phyloP scores from a whole-genome alignment of 345 rosid genomes.

The Hibiscus mutabilis region DNA sequence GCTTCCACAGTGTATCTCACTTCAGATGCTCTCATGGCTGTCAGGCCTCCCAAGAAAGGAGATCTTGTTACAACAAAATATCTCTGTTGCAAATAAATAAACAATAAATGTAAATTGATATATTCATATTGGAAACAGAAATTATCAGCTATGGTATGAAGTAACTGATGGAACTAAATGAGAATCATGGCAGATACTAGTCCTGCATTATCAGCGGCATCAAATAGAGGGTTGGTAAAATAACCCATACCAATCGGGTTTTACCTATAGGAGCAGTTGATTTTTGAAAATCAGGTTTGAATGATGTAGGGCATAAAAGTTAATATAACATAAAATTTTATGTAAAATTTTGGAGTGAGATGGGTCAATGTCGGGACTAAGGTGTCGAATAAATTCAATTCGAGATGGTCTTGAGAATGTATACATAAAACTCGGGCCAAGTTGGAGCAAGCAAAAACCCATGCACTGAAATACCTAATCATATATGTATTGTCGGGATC shows the following conservation, averaged over 20 bases:
- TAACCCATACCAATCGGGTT: too few relatives aligned
- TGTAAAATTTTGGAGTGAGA: too few relatives aligned
- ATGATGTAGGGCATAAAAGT: too few relatives aligned
- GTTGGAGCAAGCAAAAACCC: neutral
- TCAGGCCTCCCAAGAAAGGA: slow-evolving; percentile 61
- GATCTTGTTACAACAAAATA: slow-evolving; percentile 62
- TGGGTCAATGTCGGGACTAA: neutral
- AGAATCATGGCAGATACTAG: too few relatives aligned
- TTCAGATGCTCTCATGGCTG: slow-evolving; percentile 72
- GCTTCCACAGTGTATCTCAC: slow-evolving; percentile 58
- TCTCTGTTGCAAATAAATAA: slow-evolving; percentile 41
- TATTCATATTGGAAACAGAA: neutral
- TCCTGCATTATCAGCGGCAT: too few relatives aligned
- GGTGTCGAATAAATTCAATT: neutral
- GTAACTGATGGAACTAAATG: neutral
- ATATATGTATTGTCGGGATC: neutral
- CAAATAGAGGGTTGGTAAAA: too few relatives aligned
- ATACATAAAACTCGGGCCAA: neutral
- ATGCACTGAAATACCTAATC: neutral
- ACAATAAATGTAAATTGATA: slow-evolving; percentile 3
- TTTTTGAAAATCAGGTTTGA: too few relatives aligned
- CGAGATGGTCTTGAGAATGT: neutral
- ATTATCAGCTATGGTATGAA: neutral
- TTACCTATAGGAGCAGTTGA: too few relatives aligned
- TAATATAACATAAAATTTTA: too few relatives aligned